phyloP scores from a whole-genome alignment of 2,329 filamentous ascomycete genomes.

The Aphanoascus verrucosus region DNA sequence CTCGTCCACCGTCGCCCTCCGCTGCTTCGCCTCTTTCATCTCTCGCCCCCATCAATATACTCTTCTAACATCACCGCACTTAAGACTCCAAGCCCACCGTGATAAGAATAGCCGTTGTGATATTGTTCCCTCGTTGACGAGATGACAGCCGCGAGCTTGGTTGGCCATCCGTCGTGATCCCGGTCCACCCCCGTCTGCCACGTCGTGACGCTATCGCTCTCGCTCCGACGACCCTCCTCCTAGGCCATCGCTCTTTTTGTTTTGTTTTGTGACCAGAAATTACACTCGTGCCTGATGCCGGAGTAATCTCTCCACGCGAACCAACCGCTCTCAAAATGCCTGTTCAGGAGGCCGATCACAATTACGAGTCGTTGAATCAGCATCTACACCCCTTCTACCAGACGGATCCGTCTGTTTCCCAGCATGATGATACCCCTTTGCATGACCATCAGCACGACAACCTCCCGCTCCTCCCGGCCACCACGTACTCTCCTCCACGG shows the following conservation, averaged over 20 bases:
- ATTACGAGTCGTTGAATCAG: constrained; percentile 27
- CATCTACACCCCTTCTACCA: constrained; percentile 8
- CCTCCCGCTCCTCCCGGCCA: constrained; percentile 19
- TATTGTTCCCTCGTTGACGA: too few relatives aligned
- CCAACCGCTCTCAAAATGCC: constrained; percentile 24
- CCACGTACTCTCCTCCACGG: constrained; percentile 23
- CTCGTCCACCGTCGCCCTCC: neutral
- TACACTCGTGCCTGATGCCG: constrained; percentile 9
- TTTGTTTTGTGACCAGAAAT: neutral
- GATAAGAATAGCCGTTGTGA: neutral
- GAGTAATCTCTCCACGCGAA: constrained; percentile 3
- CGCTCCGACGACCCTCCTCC: constrained; percentile 6
- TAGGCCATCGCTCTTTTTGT: neutral
- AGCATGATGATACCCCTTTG: constrained; percentile 20
- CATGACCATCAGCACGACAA: constrained; percentile 16
- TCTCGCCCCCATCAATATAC: neutral
- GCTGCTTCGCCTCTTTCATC: neutral
- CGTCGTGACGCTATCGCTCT: constrained; percentile 11
- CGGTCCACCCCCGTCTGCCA: constrained; percentile 7
- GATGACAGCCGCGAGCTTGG: constrained; percentile 1
- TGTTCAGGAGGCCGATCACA: constrained; percentile 33
- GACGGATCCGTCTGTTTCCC: constrained; percentile 17
- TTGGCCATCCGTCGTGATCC: constrained; percentile 16
- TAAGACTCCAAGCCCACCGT: neutral
- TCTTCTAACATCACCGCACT: too few relatives aligned